Evolutionary conservation across 169 alveolate species (phyloP), one percentile per base, ranked within the genome.

Genomic region (Cryptosporidium canis): DNA sequence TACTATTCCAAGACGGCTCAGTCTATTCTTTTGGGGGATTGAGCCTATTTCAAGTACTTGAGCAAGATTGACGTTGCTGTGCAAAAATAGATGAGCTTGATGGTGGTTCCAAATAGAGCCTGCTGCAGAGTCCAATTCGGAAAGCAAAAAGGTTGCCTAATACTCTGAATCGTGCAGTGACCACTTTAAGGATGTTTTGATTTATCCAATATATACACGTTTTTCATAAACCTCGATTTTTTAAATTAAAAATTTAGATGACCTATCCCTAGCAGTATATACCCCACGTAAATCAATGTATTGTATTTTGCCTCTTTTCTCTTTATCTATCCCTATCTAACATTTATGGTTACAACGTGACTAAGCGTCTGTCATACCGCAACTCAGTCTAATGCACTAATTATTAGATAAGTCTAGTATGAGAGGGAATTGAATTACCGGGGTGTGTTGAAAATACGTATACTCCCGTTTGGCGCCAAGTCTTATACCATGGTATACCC

Each of bases 301-400:
- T 9, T 56, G 2, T 41, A 35, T 24, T 16, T 31, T 29, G 47
- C 87, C 43, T 77, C 63, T 44, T 48, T 77, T 77, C 72, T 77
- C 71, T 11, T 58, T 58, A 43, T 55, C 51, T 47, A 55, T 39
- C 72, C 70, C 87, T 77, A 77, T 77, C 85, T 72, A 72, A 72
- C 77, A 61, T 35, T 58, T n/a, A 61, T 6, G 55, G 87, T 77
- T 61, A 56, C 29, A 61, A 41, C 41, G 87, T 77, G 87, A 77
- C 87, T 31, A 61, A 55, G 37, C 71, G 87, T 77, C 70, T 41
- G 87, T 55, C 72, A 77, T 77, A 77, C 87, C 87, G 87, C 87
- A 77, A 77, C 58, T 77, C 55, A 61, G 70, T 77, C 77, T 77
- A 77, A 61, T 77, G 87, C 87, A 77, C 29, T 61, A 77, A 77